A percentile compares a stretch with the other conserved stretches of the same genome.
These are phyloP conservation scores for Argentina anserina DNA, from an alignment of 306 rosid genomes.

Conservation along the genomic window DNA sequence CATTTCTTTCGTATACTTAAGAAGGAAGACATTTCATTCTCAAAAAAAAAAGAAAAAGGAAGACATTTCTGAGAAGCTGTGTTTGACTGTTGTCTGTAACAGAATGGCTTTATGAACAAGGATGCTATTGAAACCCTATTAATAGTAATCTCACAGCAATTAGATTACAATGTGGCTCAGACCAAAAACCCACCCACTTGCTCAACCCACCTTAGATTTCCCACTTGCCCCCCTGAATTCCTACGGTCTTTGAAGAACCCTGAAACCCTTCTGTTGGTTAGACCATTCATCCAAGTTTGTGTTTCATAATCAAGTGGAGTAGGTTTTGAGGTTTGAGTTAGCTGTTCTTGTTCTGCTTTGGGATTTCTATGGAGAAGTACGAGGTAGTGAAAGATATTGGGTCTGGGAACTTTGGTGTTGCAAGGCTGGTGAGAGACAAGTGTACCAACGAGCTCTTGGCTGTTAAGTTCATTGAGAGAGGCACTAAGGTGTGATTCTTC, in stretches of 20 bases:
- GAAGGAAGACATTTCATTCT: background rate
- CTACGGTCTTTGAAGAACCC: background rate
- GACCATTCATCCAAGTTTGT: background rate
- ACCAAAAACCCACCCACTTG: background rate
- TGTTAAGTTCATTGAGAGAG: conserved; percentile 83
- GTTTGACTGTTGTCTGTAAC: background rate
- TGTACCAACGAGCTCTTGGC: conserved; percentile 50
- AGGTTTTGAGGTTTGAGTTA: background rate
- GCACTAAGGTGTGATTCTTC: conserved; percentile 46
- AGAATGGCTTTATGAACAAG: background rate
- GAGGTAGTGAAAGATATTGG: conserved; percentile 77
- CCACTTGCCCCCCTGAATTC: background rate
- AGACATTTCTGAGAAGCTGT: background rate
- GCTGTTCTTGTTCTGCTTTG: background rate
- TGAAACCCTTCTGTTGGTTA: background rate
- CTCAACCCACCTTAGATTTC: background rate
- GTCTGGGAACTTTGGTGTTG: conserved; percentile 79
- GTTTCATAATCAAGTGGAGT: background rate
- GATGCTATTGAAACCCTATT: background rate
- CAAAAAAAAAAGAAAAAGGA: too few species aligned
- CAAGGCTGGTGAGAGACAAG: conserved; percentile 57
- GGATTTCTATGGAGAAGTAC: conserved; percentile 57
- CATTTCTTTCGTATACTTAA: background rate
- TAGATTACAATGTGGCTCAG: background rate
- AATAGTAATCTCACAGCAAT: background rate